A percentile compares a stretch with the other conserved stretches of the same genome.
Conservation (phyloP, 1,284 basidiomycete genomes). For the Sporisorium graminicola region DNA sequence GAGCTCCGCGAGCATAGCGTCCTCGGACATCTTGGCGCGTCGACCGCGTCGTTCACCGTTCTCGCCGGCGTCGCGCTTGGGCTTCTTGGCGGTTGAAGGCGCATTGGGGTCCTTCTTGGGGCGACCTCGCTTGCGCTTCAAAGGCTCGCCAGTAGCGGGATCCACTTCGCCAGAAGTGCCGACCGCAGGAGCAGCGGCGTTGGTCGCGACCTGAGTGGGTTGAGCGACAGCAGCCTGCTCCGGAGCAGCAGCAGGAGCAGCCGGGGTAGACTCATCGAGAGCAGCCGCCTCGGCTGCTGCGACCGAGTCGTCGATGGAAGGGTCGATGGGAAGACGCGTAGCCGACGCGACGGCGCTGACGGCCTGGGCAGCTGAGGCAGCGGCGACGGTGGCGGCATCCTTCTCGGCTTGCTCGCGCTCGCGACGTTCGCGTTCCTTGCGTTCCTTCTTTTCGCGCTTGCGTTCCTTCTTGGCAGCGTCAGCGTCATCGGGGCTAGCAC, state of each 20-base stretch:
- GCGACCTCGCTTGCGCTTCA: slow-evolving; percentile 43
- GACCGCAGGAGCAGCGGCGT: slow-evolving; percentile 10
- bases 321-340: slow-evolving; percentile 47
- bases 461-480: slow-evolving; percentile 25
- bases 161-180: slow-evolving; percentile 13
- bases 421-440: slow-evolving; percentile 38
- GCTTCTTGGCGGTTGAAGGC: slow-evolving; percentile 32
- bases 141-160: slow-evolving; percentile 19
- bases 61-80: slow-evolving; percentile 36
- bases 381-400: slow-evolving; percentile 51
- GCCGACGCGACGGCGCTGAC: slow-evolving; percentile 43
- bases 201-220: slow-evolving; percentile 9
- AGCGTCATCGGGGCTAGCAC: neutral
- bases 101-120: slow-evolving; percentile 36
- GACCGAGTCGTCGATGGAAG: slow-evolving; percentile 21
- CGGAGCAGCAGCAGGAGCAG: neutral
- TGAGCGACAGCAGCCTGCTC: slow-evolving; percentile 13
- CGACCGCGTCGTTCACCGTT: slow-evolving; percentile 31
- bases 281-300: slow-evolving; percentile 14
- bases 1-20: slow-evolving; percentile 33
- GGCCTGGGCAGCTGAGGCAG: slow-evolving; percentile 46
- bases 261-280: slow-evolving; percentile 4
- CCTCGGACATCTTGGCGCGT: slow-evolving; percentile 43
- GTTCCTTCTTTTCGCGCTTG: slow-evolving; percentile 53
- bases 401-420: slow-evolving; percentile 52